Conservation (phyloP, 108 stramenopile species). For the Cyclostephanos invisitatus region DNA sequence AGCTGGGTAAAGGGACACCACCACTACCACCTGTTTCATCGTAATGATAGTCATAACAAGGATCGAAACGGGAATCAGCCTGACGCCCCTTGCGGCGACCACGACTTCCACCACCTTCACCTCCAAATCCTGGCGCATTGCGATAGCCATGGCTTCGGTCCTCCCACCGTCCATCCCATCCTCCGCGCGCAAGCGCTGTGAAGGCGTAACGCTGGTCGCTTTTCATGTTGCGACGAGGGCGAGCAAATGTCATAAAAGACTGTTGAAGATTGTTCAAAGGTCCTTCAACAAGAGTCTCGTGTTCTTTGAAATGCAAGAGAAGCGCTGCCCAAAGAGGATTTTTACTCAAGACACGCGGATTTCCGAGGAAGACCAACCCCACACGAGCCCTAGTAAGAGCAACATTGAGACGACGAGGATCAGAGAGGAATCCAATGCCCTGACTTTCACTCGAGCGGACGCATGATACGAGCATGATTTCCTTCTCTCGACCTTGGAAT, state of each 20-base stretch:
- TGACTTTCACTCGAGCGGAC: constrained; percentile 98
- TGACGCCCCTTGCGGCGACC: constrained; percentile 64
- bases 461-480: constrained; percentile 96
- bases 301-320: constrained; percentile 91
- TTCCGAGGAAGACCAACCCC: constrained; percentile 93
- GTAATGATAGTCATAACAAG: constrained; percentile 68
- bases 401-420: constrained; percentile 98
- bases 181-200: constrained; percentile 89
- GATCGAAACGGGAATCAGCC: constrained; percentile 81
- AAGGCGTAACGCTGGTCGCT: constrained; percentile 88
- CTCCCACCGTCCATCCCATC: constrained; percentile 91
- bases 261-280: constrained; percentile 92
- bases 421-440: constrained; percentile 97
- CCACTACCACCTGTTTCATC: constrained; percentile 41
- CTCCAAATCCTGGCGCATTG: constrained; percentile 57
- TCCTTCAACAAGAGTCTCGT: constrained; percentile 89
- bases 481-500: constrained; percentile 99
- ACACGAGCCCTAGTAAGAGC: constrained; percentile 96
- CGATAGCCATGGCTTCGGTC: constrained; percentile 55
- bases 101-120: constrained; percentile 54
- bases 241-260: constrained; percentile 92
- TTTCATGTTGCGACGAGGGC: constrained; percentile 80
- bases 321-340: constrained; percentile 96
- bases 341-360: constrained; percentile 95
- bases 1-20: constrained; percentile 79